These are phyloP conservation scores for Urtica urens DNA, from an alignment of 306 rosid species.

Conservation along the genomic window DNA sequence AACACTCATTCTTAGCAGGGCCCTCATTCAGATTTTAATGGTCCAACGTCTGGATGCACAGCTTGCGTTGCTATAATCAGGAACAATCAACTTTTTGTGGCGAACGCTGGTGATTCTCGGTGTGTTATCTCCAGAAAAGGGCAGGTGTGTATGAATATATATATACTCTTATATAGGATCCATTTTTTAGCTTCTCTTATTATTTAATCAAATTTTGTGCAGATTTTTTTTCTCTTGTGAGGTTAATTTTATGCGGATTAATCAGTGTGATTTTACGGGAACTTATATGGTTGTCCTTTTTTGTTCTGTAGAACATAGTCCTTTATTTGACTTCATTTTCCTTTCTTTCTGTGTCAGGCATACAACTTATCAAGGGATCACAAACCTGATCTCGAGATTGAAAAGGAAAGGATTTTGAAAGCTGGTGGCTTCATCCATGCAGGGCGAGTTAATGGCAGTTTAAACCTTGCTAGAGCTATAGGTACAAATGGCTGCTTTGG, in stretches of 20 bases:
- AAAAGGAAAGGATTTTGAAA: conserved; percentile 81
- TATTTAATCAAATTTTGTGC: too few species aligned
- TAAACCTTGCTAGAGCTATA: conserved; percentile 96
- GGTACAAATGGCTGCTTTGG: conserved; percentile 21
- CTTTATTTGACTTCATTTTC: conserved; percentile 16
- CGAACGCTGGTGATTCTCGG: conserved; percentile 98
- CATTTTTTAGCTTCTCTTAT: too few species aligned
- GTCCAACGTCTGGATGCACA: conserved; percentile 96
- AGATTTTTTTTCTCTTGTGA: too few species aligned
- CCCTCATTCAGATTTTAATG: conserved; percentile 89
- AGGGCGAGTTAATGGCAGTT: conserved; percentile 93
- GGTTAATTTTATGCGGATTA: too few species aligned
- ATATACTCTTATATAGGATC: not conserved
- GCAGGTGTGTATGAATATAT: conserved; percentile 84
- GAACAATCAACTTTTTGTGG: conserved; percentile 70
- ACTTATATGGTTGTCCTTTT: not conserved
- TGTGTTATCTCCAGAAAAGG: conserved; percentile 92
- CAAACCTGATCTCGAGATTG: conserved; percentile 89
- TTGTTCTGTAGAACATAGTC: not conserved
- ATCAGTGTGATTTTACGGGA: too few species aligned
- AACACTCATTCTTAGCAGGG: conserved; percentile 52
- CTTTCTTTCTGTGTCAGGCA: too few species aligned
- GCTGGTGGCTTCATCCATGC: conserved; percentile 97
- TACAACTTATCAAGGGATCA: conserved; percentile 84
- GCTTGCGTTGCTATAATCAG: conserved; percentile 87